Percentiles rank a stretch among this genome's conserved stretches.
phyloP scores from a whole-genome alignment of 2,329 filamentous ascomycete genomes.

The Dactylellina haptotyla region DNA sequence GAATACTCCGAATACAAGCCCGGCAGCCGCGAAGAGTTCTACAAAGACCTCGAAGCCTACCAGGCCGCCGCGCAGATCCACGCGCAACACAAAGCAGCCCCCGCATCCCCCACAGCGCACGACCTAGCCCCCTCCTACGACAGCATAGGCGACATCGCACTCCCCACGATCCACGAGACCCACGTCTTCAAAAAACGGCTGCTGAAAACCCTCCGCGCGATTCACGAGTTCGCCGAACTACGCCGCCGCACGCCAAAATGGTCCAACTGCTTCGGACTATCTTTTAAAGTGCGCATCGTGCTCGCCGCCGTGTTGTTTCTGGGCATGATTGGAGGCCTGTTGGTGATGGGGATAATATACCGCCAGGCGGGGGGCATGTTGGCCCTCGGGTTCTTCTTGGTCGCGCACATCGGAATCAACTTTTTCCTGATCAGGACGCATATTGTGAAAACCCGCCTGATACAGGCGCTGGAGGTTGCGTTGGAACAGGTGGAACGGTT shows the following conservation, averaged over 20 bases:
- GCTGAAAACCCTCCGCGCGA: slow-evolving; percentile 18
- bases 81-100: slow-evolving; percentile 8
- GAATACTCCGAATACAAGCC: slow-evolving; percentile 48
- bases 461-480: slow-evolving; percentile 26
- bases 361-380: slow-evolving; percentile 26
- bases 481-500: slow-evolving; percentile 39
- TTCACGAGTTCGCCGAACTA: slow-evolving; percentile 38
- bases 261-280: slow-evolving; percentile 47
- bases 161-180: slow-evolving; percentile 42
- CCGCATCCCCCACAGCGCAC: not conserved
- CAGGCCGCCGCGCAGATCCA: slow-evolving; percentile 47
- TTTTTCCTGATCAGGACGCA: slow-evolving; percentile 32
- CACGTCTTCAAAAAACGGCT: slow-evolving; percentile 38
- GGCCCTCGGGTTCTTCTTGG: slow-evolving; percentile 18
- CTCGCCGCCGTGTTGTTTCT: slow-evolving; percentile 8
- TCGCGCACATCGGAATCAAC: slow-evolving; percentile 12
- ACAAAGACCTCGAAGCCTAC: slow-evolving; percentile 41
- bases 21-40: slow-evolving; percentile 47
- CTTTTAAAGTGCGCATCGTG: slow-evolving; percentile 7
- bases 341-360: slow-evolving; percentile 9
- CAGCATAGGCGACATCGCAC: slow-evolving; percentile 21
- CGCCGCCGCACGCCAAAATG: slow-evolving; percentile 24
- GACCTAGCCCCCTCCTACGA: slow-evolving; percentile 34
- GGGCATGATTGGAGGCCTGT: slow-evolving; percentile 12
- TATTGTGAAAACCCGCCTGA: slow-evolving; percentile 12